Evolutionary conservation across 2,329 filamentous ascomycete species (phyloP), one percentile per base, ranked within the genome.

Genomic region (Oidium heveae): DNA sequence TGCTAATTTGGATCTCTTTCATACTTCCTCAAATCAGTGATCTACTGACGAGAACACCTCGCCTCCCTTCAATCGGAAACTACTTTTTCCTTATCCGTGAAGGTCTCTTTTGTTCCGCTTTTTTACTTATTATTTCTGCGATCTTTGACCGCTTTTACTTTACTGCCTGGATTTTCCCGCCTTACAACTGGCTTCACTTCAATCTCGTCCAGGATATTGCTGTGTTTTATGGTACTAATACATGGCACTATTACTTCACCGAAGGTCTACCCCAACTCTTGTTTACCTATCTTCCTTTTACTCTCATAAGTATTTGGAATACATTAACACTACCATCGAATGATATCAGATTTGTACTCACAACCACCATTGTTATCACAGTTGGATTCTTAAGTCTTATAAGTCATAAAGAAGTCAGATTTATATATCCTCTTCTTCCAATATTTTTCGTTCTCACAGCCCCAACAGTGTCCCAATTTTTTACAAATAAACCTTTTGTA

Each of bases 361-460:
- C 72, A 74, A 37, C 68, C 58, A 71, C 77, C 8, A 72, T 82
- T 44, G 59, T 80, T 55, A 67, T 77, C 33, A 83, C 81, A 56
- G 68, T 84, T 10, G 65, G 69, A 1, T 66, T 72, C 1, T 74
- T 96, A 36, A 94, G 86, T 1, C 64, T 84, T 50, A 84, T 96
- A 60, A 80, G 86, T 1, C 91, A 98, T 70, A 98, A 98, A 67
- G 91, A 98, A 72, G 85, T 94, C 61, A 86, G 91, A 63, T 98
- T 98, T 70, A 84, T 96, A 60, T 94, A 94, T 63, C 89, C 91
- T 0, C 74, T 98, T 18, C 74, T 96, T 1, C 89, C 91, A 1
- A 74, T 81, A n/a, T 74, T 98, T 7, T 86, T 91, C 65, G 70
- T 94, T 58, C 71, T 96, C 41, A 78, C 84, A 1, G 86, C 86